Evolutionary conservation across 768 basidiomycete species (phyloP).

Genomic region (Podaxis sp.): DNA sequence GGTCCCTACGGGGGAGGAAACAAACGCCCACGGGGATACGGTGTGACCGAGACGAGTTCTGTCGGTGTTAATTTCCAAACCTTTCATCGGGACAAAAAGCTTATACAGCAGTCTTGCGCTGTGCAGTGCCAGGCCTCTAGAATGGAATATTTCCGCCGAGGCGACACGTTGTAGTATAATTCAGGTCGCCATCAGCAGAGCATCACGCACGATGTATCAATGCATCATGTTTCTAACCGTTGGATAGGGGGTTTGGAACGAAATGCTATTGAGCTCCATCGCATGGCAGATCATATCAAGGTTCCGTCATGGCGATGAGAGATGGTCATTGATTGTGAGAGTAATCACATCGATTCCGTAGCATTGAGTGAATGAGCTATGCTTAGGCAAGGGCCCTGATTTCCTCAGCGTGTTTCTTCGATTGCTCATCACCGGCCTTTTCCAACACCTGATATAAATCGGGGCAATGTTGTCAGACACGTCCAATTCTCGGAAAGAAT

Average conservation of each 20-base stretch:
- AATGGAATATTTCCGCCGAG: no score
- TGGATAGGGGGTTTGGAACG: neutral
- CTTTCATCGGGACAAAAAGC: no score
- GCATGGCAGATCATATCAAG: neutral
- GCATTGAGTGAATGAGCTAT: neutral
- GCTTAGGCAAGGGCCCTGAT: conserved; percentile 50
- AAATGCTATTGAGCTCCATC: neutral
- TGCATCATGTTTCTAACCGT: neutral
- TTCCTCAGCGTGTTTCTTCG: conserved; percentile 55
- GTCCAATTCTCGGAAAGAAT: neutral
- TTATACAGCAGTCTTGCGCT: no score
- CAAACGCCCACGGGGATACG: neutral
- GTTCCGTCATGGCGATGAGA: neutral
- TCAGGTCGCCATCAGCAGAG: no score
- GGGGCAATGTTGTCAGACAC: conserved; percentile 12
- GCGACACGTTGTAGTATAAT: no score
- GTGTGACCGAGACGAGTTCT: no score
- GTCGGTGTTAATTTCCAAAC: no score
- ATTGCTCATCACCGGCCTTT: conserved; percentile 45
- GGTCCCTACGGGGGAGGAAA: neutral
- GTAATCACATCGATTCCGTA: neutral
- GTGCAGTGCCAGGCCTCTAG: no score
- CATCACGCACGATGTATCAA: neutral
- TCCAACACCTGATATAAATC: conserved; percentile 53
- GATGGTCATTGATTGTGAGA: neutral